Base-by-base conservation (phyloP, 768 basidiomycete species). In the Gymnopilus junonius region DNA sequence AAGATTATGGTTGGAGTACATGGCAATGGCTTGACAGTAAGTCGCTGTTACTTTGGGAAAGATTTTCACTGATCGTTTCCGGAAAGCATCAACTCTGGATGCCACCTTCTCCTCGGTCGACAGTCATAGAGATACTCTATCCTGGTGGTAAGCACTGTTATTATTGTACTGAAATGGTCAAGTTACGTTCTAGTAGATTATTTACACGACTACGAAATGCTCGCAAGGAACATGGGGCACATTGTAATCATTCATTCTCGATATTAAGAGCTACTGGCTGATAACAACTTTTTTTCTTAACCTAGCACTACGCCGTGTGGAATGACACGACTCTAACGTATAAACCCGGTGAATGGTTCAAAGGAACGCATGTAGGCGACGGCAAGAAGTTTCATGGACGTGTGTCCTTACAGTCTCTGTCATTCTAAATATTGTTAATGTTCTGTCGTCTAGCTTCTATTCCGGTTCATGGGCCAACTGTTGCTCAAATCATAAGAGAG, bases 121-220 rank as follows among this genome's bases (percentile, higher is more conserved):
- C 88, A 8, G 84, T 90, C 10, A 85, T 91, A 63, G 90, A 92
- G 72, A 83, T 91, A n/a, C 83, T 91, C 72, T 84, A 75, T 66
- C 88, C 87, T 0, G 74, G 72, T n/a, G 87, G 88, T 48, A 84
- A 53, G 69, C 61, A n/a, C 39, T 5, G 20, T 42, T 20, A n/a
- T 23, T 15, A 14, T 14, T 4, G 17, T 37, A 23, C 7, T 8
- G 23, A 15, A 14, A n/a, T 10, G 14, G 10, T 21, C 23, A 25
- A 20, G 11, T 48, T 39, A 23, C 40, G 8, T 55, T 39, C n/a
- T 17, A 14, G n/a, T 17, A 62, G 56, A 48, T 32, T 43, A 48
- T 35, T 40, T 58, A 8, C 53, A 58, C 57, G 78, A 80, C 63
- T 79, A 80, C 59, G 77, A 79, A 65, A 70, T 80, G 34, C 65